Conservation (phyloP, 345 rosid genomes). For the Bruguiera gymnorhiza region DNA sequence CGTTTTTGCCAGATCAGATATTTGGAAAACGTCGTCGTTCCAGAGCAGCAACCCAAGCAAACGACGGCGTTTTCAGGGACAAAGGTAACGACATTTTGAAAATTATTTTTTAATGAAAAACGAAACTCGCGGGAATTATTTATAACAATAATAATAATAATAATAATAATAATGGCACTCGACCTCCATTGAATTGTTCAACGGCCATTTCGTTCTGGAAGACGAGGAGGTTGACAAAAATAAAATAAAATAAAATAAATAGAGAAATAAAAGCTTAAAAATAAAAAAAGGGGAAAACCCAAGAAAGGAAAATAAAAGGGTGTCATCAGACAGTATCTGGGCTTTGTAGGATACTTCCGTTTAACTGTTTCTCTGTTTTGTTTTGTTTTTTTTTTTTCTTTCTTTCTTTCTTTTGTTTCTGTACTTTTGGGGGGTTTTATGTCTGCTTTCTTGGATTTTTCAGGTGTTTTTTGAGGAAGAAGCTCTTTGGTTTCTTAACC, state of each 20-base stretch:
- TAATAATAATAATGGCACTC: too few relatives aligned
- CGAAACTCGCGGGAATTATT: too few relatives aligned
- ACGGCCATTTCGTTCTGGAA: too few relatives aligned
- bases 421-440: too few relatives aligned
- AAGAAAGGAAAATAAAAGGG: neutral
- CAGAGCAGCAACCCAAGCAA: neutral
- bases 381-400: neutral
- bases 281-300: neutral
- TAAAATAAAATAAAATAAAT: too few relatives aligned
- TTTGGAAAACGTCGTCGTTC: too few relatives aligned
- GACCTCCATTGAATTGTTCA: too few relatives aligned
- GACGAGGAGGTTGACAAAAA: too few relatives aligned
- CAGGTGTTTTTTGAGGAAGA: neutral
- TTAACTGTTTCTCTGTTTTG: neutral
- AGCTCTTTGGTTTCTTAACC: constrained; percentile 2
- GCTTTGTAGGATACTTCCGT: neutral
- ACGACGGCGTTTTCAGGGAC: neutral
- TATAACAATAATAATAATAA: too few relatives aligned
- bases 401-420: neutral
- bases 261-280: neutral
- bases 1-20: too few relatives aligned
- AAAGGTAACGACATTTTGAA: neutral
- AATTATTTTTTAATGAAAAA: too few relatives aligned
- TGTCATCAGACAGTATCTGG: neutral
- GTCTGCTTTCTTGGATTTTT: too few relatives aligned